phyloP scores from a whole-genome alignment of 768 basidiomycete genomes.

The Porphyrellus cyaneotinctus region DNA sequence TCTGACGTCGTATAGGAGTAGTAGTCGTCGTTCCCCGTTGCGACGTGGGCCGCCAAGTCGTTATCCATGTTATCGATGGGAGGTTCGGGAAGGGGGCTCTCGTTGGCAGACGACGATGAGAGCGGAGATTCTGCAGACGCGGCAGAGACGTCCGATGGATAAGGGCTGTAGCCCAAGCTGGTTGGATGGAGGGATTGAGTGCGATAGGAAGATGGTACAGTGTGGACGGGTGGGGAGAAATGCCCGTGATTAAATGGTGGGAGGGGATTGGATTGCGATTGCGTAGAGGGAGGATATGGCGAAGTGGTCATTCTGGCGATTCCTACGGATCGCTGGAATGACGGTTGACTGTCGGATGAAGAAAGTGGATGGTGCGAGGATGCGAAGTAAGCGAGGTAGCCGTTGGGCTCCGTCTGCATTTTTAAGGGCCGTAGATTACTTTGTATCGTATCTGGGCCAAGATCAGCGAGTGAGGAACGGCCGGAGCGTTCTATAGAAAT shows the following conservation, averaged over 20 bases:
- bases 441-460: conserved; percentile 22
- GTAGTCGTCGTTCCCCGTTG: conserved; percentile 25
- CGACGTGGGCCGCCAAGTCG: conserved; percentile 25
- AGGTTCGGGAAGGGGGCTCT: conserved; percentile 38
- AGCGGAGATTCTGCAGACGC: conserved; percentile 37
- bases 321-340: conserved; percentile 7
- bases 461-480: conserved; percentile 18
- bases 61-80: conserved; percentile 33
- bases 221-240: conserved; percentile 16
- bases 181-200: conserved; percentile 15
- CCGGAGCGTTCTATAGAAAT: conserved; percentile 32
- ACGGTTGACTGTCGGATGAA: conserved; percentile 5
- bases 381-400: conserved; percentile 20
- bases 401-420: conserved; percentile 27
- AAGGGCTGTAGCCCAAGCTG: conserved; percentile 31
- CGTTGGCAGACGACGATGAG: conserved; percentile 38
- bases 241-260: conserved; percentile 17
- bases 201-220: conserved; percentile 19
- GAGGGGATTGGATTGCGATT: conserved; percentile 16
- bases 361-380: conserved; percentile 15
- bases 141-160: conserved; percentile 35
- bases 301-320: conserved; percentile 24
- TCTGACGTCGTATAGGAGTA: conserved; percentile 26
- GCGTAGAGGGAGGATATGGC: conserved; percentile 19
- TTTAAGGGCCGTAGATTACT: conserved; percentile 19